Evolutionary conservation across 345 rosid genomes (phyloP).

Genomic region (Populus davidiana): DNA sequence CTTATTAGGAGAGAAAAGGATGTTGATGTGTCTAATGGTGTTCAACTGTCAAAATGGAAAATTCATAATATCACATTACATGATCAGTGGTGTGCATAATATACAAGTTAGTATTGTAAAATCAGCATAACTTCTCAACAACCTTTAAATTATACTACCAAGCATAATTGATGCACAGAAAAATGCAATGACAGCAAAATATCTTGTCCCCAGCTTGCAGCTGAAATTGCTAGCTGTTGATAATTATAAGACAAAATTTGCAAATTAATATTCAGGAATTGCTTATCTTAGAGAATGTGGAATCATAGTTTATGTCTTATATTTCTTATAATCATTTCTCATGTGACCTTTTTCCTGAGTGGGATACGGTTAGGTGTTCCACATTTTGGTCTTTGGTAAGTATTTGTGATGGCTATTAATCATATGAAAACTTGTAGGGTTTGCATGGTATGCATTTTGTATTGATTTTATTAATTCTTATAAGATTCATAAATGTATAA

Average conservation of each 20-base stretch:
- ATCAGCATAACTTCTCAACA: background rate
- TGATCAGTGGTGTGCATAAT: too few relatives aligned
- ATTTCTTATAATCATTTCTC: background rate
- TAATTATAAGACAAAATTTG: background rate
- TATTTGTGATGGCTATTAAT: background rate
- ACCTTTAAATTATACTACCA: background rate
- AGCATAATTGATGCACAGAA: background rate
- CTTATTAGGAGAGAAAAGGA: too few relatives aligned
- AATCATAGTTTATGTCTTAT: background rate
- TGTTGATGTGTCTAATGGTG: too few relatives aligned
- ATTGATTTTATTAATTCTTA: background rate
- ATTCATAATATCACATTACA: too few relatives aligned
- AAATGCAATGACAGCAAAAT: background rate
- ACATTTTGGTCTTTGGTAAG: background rate
- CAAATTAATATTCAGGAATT: background rate
- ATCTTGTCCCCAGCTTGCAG: background rate
- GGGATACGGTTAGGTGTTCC: background rate
- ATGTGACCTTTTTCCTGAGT: background rate
- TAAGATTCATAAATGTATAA: background rate
- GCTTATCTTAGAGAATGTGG: background rate
- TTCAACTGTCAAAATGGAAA: too few relatives aligned
- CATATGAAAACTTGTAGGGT: background rate
- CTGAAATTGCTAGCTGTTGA: background rate
- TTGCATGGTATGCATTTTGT: background rate
- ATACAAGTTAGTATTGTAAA: too few relatives aligned